Conservation (phyloP, 306 rosid species). For the Castanospermum australe region DNA sequence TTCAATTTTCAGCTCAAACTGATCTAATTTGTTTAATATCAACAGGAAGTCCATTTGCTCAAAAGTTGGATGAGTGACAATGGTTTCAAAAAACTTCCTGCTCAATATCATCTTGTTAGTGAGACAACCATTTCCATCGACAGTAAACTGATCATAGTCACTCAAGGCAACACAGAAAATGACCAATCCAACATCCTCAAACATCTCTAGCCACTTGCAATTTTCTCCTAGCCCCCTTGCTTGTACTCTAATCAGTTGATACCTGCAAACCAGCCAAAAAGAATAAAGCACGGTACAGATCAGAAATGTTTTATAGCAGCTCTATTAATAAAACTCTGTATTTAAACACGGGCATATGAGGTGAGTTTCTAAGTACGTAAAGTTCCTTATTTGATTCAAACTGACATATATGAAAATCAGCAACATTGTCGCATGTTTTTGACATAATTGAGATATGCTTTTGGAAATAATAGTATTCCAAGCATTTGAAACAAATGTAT, state of each 20-base stretch:
- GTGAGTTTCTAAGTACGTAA: not conserved
- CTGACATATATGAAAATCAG: conserved; percentile 1
- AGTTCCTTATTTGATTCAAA: not conserved
- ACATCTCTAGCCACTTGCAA: conserved; percentile 93
- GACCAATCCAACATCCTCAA: conserved; percentile 77
- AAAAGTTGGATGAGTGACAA: conserved; percentile 84
- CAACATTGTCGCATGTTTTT: not conserved
- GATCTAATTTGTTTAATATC: conserved; percentile 80
- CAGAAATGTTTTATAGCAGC: conserved; percentile 15
- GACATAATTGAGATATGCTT: not conserved
- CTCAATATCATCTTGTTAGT: conserved; percentile 80
- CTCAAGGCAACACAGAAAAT: conserved; percentile 78
- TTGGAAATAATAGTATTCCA: not conserved
- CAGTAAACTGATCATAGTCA: conserved; percentile 72
- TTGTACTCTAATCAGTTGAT: conserved; percentile 47
- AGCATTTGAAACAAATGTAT: not conserved
- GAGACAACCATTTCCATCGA: conserved; percentile 63
- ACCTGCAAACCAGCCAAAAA: conserved; percentile 34
- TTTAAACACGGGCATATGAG: not conserved
- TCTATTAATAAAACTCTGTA: not conserved
- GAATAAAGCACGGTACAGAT: conserved; percentile 4
- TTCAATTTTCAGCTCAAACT: conserved; percentile 78
- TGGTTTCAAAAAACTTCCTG: conserved; percentile 76
- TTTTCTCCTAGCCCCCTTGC: conserved; percentile 58
- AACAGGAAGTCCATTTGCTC: conserved; percentile 87